Conservation (phyloP, 2,329 filamentous ascomycete species). For the Elsinoe fawcettii region DNA sequence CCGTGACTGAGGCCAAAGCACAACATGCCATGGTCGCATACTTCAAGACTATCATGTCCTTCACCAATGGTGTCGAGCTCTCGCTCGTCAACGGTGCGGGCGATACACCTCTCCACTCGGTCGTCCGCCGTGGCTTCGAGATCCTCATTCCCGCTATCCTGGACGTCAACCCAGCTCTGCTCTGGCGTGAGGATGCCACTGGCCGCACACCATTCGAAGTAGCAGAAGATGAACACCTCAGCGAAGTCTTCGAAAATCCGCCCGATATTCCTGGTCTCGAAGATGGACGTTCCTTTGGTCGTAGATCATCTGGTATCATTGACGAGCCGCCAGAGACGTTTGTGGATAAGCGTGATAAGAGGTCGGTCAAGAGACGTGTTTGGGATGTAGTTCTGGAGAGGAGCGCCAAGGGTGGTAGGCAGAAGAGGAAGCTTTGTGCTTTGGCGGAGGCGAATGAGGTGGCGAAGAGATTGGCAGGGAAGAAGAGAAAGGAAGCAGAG, state of each 20-base stretch:
- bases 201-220: constrained; percentile 66
- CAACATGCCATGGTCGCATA: not conserved
- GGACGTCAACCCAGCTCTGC: constrained; percentile 48
- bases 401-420: constrained; percentile 16
- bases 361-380: constrained; percentile 12
- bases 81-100: constrained; percentile 56
- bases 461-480: constrained; percentile 30
- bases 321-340: not conserved
- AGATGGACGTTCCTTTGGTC: constrained; percentile 22
- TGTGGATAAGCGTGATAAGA: not conserved
- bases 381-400: constrained; percentile 28
- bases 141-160: constrained; percentile 50
- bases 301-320: not conserved
- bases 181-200: constrained; percentile 66
- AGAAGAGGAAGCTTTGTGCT: constrained; percentile 48
- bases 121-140: constrained; percentile 36
- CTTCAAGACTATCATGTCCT: not conserved
- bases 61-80: constrained; percentile 42
- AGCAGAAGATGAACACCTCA: constrained; percentile 49
- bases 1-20: not conserved
- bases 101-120: constrained; percentile 56
- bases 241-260: constrained; percentile 25
- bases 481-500: not conserved
- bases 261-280: constrained; percentile 19
- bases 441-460: constrained; percentile 56